Evolutionary conservation across 106 monocot species (phyloP).

Genomic region (Platanthera zijinensis): DNA sequence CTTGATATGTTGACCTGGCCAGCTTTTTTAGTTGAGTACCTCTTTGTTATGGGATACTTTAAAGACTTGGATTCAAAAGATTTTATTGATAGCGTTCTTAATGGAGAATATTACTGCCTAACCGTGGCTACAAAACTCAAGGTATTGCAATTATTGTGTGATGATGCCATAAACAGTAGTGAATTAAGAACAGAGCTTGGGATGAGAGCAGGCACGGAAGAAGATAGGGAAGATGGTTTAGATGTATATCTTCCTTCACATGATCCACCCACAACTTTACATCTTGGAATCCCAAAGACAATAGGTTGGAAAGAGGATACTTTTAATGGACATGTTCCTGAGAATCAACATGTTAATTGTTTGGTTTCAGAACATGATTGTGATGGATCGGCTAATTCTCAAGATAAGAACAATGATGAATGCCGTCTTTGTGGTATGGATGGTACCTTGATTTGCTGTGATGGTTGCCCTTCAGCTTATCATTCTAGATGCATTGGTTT

Average conservation of each 20-base stretch:
- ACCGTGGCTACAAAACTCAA: slow-evolving; percentile 45
- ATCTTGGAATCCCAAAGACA: slow-evolving; percentile 25
- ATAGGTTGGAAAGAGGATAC: slow-evolving; percentile 29
- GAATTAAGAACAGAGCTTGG: slow-evolving; percentile 62
- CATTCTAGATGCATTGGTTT: slow-evolving; percentile 91
- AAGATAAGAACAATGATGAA: slow-evolving; percentile 80
- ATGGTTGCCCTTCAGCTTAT: slow-evolving; percentile 88
- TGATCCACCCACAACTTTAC: slow-evolving; percentile 22
- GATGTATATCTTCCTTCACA: slow-evolving; percentile 12
- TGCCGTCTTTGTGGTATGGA: slow-evolving; percentile 92
- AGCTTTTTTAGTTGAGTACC: slow-evolving; percentile 52
- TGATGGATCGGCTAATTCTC: slow-evolving; percentile 9
- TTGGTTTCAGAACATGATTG: slow-evolving; percentile 6
- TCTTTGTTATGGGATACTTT: slow-evolving; percentile 38
- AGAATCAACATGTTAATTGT: background rate
- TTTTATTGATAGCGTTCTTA: slow-evolving; percentile 10
- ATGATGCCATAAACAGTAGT: slow-evolving; percentile 40
- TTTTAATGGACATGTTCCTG: background rate
- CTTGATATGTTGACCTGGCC: slow-evolving; percentile 91
- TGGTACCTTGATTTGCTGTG: slow-evolving; percentile 82
- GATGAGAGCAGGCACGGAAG: slow-evolving; percentile 34
- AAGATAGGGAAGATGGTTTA: slow-evolving; percentile 29
- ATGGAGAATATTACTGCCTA: slow-evolving; percentile 57
- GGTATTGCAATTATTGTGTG: slow-evolving; percentile 70
- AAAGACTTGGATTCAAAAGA: slow-evolving; percentile 26